Conservation (phyloP, 2,329 filamentous ascomycete species). For the Dothistroma pini region DNA sequence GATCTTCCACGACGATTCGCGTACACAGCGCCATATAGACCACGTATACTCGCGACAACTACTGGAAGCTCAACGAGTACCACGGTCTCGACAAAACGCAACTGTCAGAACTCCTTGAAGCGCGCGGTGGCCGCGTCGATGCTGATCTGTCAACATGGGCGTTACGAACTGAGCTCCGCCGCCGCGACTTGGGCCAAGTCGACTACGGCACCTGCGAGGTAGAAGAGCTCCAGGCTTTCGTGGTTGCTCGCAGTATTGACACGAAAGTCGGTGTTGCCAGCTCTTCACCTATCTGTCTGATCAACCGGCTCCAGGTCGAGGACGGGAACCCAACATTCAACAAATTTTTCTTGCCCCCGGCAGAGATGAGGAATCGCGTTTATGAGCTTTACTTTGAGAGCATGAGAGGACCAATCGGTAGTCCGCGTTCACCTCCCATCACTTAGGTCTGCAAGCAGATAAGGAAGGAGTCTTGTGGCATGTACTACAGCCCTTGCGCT, state of each 20-base stretch:
- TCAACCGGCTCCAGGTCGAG: neutral
- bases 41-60: neutral
- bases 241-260: neutral
- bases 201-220: no score
- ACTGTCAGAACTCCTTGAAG: no score
- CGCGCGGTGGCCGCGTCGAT: no score
- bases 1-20: no score
- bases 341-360: conserved; percentile 3
- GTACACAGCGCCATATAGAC: no score
- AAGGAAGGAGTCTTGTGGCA: conserved; percentile 11
- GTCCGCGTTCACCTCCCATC: conserved; percentile 16
- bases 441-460: conserved; percentile 4
- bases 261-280: neutral
- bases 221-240: no score
- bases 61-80: neutral
- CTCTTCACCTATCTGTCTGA: neutral
- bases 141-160: neutral
- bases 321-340: neutral
- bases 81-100: neutral
- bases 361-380: conserved; percentile 12
- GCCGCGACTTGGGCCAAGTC: no score
- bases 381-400: conserved; percentile 15
- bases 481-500: conserved; percentile 13
- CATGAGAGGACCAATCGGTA: conserved; percentile 9
- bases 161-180: neutral